Base-by-base conservation (phyloP, 352 stramenopile species). In the Elongisporangium undulatum region DNA sequence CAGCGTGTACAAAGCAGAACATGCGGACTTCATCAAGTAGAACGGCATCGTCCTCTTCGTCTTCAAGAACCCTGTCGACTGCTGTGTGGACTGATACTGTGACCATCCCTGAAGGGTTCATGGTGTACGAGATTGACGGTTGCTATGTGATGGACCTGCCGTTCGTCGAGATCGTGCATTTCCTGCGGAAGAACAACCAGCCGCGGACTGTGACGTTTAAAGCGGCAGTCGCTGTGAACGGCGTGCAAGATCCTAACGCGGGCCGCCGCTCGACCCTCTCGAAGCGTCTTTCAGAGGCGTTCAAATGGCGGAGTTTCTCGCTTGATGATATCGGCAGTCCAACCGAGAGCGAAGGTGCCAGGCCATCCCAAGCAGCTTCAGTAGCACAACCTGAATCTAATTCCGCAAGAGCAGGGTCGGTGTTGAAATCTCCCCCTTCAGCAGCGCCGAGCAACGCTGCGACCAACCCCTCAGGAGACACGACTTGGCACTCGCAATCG, bases 91-190 rank as follows among this genome's bases (percentile, higher is more conserved):
- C 62, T 24, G 49, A 60, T 21, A 54, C 53, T 45, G 59, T 85
- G 4, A 48, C 74, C 0, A 67, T 89, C 20, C 80, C 81, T 2
- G 70, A 82, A 51, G 83, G 81, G 8, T 90, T 75, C 26, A 41
- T 89, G 19, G 61, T 92, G 3, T 79, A 84, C 59, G 70, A 90
- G 57, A 85, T 92, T 22, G 80, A 90, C 41, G 62, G 82, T 39
- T 82, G 67, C 56, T 71, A 74, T 51, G 81, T 90, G 2, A 49
- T 77, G 0, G 68, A 79, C 17, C 49, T 89, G 21, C 56, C 79
- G 16, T 89, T 90, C 53, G 74, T 68, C 7, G 80, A 93, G 48
- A 87, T 91, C 49, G 64, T 75, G 4, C 74, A 86, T 23, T 64
- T 87, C 34, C 55, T 93, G 7, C 73, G 72, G 15, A 67, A 77